Base-by-base conservation (phyloP, 345 rosid genomes). In the Eucalyptus rudis region DNA sequence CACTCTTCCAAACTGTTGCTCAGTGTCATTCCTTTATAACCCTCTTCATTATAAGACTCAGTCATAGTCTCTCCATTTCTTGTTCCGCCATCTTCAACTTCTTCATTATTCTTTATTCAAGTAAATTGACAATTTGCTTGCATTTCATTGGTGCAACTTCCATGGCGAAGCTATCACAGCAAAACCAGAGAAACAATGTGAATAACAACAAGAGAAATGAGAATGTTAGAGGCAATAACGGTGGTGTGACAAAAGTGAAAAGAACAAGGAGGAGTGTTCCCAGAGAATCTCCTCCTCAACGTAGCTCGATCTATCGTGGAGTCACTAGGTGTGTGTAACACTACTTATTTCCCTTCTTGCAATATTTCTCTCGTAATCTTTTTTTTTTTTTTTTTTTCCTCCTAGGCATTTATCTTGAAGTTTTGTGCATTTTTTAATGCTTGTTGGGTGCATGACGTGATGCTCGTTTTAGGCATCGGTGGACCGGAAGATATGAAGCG, bases 401-500 rank as follows among this genome's bases (percentile, higher is more conserved):
- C 25, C 45, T 9, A 76, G 47, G 84, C 29, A 76, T 76, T 76
- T 40, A 76, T 40, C 47, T 76, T 76, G 47, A 76, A 76, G 44
- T 76, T 40, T 15, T 36, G 83, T 76, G 47, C 84, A 76, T 76
- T 19, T 36, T 76, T 36, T 36, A 5, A 76, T 36, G 83, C 47
- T 76, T 76, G 8, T 20, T 76, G 27, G 24, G 83, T 76, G 47
- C 84, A 76, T 76, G 47, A 15, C 58, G 51, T n/a, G 33, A 10
- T 85, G 50, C n/a, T 33, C 12, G 66, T 31, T 88, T 33, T 87
- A 96, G 97, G 94, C 98, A 96, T 91, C 90, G 99, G 88, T 96
- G 99, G 98, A 96, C 98, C 0, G 98, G 99, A 36, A 92, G 97
- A 84, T 96, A 95, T 88, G 98, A 96, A 92, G 99, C 98, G 66